Percentiles rank a stretch among this genome's conserved stretches.
phyloP scores from a whole-genome alignment of 768 basidiomycete genomes.

The Sutorius australiensis region DNA sequence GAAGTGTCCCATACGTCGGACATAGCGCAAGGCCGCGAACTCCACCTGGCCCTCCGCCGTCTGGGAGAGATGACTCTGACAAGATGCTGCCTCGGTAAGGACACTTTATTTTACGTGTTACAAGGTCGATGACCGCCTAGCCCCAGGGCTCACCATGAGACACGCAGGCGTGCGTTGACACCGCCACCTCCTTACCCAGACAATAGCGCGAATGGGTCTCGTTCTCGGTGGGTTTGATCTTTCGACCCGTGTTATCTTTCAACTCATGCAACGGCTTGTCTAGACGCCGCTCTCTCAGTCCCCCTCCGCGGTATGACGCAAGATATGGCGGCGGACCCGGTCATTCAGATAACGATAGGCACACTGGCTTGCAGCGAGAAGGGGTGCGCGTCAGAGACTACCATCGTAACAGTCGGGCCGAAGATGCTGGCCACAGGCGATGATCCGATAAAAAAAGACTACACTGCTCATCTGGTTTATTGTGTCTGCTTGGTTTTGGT shows the following conservation, averaged over 20 bases:
- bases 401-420: conserved; percentile 33
- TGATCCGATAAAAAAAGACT: conserved; percentile 10
- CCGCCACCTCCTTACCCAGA: conserved; percentile 52
- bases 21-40: conserved; percentile 48
- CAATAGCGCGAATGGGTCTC: conserved; percentile 39
- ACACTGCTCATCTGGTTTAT: conserved; percentile 4
- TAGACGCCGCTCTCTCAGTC: conserved; percentile 74
- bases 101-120: neutral
- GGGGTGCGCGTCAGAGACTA: conserved; percentile 38
- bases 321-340: conserved; percentile 54
- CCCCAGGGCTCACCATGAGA: conserved; percentile 18
- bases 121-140: neutral
- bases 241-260: neutral
- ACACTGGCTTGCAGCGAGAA: conserved; percentile 38
- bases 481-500: conserved; percentile 1
- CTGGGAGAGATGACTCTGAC: conserved; percentile 62
- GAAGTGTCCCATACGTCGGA: conserved; percentile 41
- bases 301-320: conserved; percentile 45
- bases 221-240: conserved; percentile 35
- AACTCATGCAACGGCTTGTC: neutral
- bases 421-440: conserved; percentile 30
- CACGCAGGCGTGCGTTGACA: conserved; percentile 51
- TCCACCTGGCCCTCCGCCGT: conserved; percentile 53
- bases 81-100: conserved; percentile 54
- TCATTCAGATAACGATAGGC: conserved; percentile 43